Evolutionary conservation across 768 basidiomycete genomes (phyloP).

Genomic region (Mycena venus): DNA sequence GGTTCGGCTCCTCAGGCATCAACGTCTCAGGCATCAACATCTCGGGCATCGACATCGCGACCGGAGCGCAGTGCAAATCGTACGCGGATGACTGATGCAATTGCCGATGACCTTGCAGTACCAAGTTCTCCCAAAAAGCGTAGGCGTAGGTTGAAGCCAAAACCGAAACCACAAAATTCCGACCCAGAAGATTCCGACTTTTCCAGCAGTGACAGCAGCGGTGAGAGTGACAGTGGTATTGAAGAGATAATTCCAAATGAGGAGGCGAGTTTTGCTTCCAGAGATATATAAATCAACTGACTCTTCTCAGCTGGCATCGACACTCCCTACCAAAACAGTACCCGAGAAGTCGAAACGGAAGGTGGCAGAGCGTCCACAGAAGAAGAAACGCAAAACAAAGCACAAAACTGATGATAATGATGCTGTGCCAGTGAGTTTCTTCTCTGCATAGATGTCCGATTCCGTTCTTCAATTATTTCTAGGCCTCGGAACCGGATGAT

Average conservation of each 20-base stretch:
- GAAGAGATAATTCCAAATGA: slow-evolving; percentile 3
- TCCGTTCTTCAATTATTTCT: neutral
- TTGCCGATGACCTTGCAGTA: neutral
- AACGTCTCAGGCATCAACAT: neutral
- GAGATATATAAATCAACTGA: neutral
- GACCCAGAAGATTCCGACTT: slow-evolving; percentile 4
- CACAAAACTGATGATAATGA: neutral
- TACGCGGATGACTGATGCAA: neutral
- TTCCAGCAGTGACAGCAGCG: neutral
- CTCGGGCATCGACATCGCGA: neutral
- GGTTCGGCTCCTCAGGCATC: too few relatives aligned
- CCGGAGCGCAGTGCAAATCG: neutral
- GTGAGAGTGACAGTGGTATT: neutral
- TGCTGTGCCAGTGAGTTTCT: neutral
- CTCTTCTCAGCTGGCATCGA: neutral
- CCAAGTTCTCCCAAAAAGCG: neutral
- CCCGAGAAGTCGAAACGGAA: neutral
- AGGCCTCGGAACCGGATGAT: too few relatives aligned
- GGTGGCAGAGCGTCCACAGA: neutral
- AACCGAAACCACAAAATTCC: neutral
- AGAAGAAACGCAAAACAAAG: neutral
- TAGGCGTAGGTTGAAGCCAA: neutral
- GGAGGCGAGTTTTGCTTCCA: neutral
- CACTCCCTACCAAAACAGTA: slow-evolving; percentile 1
- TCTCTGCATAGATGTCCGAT: too few relatives aligned